Percentiles rank a stretch among this genome's conserved stretches.
These are phyloP conservation scores for Pyricularia sp. DNA, from an alignment of 2,329 filamentous ascomycete species.

Conservation along the genomic window DNA sequence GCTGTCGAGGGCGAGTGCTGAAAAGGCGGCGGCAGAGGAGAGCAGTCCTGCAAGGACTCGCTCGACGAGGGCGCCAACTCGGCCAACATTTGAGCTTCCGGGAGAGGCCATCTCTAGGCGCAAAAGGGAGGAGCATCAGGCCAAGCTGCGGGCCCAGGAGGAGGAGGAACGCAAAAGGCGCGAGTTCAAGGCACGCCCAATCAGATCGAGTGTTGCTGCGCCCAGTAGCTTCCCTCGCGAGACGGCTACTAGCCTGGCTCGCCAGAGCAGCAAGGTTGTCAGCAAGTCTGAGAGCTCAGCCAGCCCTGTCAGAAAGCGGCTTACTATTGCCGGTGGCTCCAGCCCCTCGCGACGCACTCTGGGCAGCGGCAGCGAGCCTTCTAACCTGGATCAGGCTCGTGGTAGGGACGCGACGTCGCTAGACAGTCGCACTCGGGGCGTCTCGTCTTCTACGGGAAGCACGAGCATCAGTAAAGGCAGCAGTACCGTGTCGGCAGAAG, in stretches of 20 bases:
- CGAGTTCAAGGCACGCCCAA: conserved; percentile 54
- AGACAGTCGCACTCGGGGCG: conserved; percentile 23
- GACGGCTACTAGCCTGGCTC: conserved; percentile 47
- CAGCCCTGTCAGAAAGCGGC: conserved; percentile 17
- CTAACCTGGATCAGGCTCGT: conserved; percentile 10
- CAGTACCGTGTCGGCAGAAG: conserved; percentile 36
- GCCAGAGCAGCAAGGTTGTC: conserved; percentile 31
- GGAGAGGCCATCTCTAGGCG: conserved; percentile 49
- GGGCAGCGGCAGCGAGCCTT: conserved; percentile 5
- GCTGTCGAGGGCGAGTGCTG: conserved; percentile 24
- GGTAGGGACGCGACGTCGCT: conserved; percentile 20
- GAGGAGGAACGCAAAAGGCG: conserved; percentile 51
- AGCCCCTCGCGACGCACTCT: conserved; percentile 1
- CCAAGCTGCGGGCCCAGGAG: conserved; percentile 45
- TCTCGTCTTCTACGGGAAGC: conserved; percentile 37
- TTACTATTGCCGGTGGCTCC: conserved; percentile 10
- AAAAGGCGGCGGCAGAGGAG: conserved; percentile 12
- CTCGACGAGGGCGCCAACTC: conserved; percentile 41
- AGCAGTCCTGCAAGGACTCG: conserved; percentile 24
- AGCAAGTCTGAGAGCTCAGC: conserved; percentile 5
- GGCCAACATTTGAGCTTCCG: conserved; percentile 51
- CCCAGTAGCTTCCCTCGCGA: conserved; percentile 39
- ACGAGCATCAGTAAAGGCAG: conserved; percentile 31
- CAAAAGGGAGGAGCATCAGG: conserved; percentile 46
- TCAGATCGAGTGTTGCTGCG: conserved; percentile 33